Percentiles rank a stretch among this genome's conserved stretches.
Evolutionary conservation across 2,329 filamentous ascomycete species (phyloP).

Genomic region (Fonsecaea monophora): DNA sequence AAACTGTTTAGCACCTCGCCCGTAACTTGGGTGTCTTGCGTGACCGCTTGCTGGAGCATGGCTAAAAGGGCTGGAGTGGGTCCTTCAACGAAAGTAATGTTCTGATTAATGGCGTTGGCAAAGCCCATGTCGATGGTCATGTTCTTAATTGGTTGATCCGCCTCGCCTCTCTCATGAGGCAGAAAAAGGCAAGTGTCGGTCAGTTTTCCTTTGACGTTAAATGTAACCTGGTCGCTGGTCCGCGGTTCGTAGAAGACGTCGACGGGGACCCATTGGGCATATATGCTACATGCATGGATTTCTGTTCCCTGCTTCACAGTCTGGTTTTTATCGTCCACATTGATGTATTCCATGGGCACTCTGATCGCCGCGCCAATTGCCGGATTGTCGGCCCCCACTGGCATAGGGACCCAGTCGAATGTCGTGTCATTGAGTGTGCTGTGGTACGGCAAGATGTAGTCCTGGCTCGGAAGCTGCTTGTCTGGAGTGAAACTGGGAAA

Average conservation of each 20-base stretch:
- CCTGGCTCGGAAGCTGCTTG: slow-evolving; percentile 21
- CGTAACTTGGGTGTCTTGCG: slow-evolving; percentile 12
- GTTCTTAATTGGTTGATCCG: slow-evolving; percentile 19
- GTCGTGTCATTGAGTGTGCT: slow-evolving; percentile 27
- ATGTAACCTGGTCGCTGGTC: slow-evolving; percentile 28
- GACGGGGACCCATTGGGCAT: slow-evolving; percentile 35
- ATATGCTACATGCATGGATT: slow-evolving; percentile 35
- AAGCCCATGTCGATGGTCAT: slow-evolving; percentile 31
- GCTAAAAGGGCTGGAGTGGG: slow-evolving; percentile 18
- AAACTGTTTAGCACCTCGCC: slow-evolving; percentile 23
- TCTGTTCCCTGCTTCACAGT: slow-evolving; percentile 23
- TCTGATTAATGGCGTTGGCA: slow-evolving; percentile 31
- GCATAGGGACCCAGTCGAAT: slow-evolving; percentile 33
- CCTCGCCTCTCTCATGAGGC: not conserved
- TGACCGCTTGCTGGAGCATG: slow-evolving; percentile 24
- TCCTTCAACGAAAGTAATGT: slow-evolving; percentile 25
- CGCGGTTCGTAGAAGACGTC: slow-evolving; percentile 31
- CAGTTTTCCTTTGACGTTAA: slow-evolving; percentile 18
- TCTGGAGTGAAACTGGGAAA: slow-evolving; percentile 32
- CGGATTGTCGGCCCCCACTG: slow-evolving; percentile 26
- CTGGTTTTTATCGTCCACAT: slow-evolving; percentile 7
- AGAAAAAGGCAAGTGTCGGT: slow-evolving; percentile 24
- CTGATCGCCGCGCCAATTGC: slow-evolving; percentile 26
- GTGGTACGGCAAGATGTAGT: slow-evolving; percentile 28
- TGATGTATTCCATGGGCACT: slow-evolving; percentile 24